These are phyloP conservation scores for Fusarium longipes DNA, from an alignment of 2,329 filamentous ascomycete genomes.

Conservation along the genomic window DNA sequence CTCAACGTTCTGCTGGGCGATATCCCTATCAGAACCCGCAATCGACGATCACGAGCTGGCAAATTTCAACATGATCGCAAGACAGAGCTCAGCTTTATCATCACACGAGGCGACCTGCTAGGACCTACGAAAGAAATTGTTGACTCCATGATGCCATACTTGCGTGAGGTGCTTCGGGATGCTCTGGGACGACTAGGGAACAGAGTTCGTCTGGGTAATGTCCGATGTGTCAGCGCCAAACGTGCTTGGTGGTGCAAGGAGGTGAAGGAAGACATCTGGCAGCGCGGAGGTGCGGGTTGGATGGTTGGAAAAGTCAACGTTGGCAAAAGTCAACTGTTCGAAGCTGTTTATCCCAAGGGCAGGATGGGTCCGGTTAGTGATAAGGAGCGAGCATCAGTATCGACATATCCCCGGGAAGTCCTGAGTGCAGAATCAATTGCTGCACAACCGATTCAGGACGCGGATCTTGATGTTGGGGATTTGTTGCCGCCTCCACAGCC, in stretches of 20 bases:
- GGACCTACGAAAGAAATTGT: conserved; percentile 87
- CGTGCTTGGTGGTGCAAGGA: conserved; percentile 90
- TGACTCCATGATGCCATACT: conserved; percentile 85
- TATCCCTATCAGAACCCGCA: conserved; percentile 80
- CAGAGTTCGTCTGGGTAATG: conserved; percentile 85
- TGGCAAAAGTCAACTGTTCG: conserved; percentile 92
- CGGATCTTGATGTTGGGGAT: conserved; percentile 56
- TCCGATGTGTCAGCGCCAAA: conserved; percentile 87
- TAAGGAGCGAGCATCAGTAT: conserved; percentile 18
- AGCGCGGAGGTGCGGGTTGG: conserved; percentile 88
- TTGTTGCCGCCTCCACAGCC: conserved; percentile 81
- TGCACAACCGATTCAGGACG: conserved; percentile 44
- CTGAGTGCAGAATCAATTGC: conserved; percentile 42
- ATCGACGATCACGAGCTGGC: conserved; percentile 77
- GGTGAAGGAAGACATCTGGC: conserved; percentile 86
- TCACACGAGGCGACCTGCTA: conserved; percentile 88
- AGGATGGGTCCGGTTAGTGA: conserved; percentile 56
- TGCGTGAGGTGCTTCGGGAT: conserved; percentile 80
- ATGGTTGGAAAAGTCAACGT: conserved; percentile 99
- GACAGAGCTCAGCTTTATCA: conserved; percentile 87
- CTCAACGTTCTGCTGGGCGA: conserved; percentile 77
- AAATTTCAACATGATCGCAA: conserved; percentile 75
- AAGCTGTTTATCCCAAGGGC: conserved; percentile 85
- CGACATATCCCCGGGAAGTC: conserved; percentile 29
- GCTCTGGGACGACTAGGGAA: conserved; percentile 75